phyloP scores from a whole-genome alignment of 192 early-diverging fungal genomes.

The Geosiphon pyriformis region DNA sequence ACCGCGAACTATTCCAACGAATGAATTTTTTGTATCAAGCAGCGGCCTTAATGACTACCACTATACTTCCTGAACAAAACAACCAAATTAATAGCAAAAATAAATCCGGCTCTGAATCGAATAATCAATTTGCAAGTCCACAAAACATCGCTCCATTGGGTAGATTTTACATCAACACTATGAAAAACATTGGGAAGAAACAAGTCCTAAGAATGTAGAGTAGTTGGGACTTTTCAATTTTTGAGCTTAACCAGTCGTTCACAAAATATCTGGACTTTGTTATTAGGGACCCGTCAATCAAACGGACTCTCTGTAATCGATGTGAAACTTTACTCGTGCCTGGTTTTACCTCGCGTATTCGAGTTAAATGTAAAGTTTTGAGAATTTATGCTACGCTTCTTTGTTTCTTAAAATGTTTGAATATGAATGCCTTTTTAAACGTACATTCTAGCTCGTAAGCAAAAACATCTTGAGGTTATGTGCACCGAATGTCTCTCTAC shows the following conservation, averaged over 20 bases:
- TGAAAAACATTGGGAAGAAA: slow-evolving; percentile 23
- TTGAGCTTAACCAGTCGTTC: neutral
- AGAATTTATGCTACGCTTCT: neutral
- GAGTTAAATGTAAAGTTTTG: slow-evolving; percentile 27
- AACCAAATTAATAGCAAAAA: neutral
- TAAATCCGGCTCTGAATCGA: neutral
- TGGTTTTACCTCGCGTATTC: slow-evolving; percentile 11
- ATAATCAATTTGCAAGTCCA: slow-evolving; percentile 4
- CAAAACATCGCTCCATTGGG: slow-evolving; percentile 2
- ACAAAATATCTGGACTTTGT: too few species aligned
- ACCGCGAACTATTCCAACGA: slow-evolving; percentile 53
- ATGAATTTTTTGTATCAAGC: slow-evolving; percentile 67
- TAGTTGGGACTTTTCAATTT: neutral
- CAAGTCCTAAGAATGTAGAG: slow-evolving; percentile 19
- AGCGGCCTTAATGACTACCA: slow-evolving; percentile 49
- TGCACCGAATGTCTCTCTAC: slow-evolving; percentile 6
- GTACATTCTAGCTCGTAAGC: neutral
- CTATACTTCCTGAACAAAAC: slow-evolving; percentile 14
- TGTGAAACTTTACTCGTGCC: slow-evolving; percentile 23
- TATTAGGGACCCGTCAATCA: slow-evolving; percentile 20
- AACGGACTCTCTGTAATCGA: slow-evolving; percentile 14
- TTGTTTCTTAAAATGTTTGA: neutral
- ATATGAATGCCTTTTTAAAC: neutral
- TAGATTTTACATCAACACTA: slow-evolving; percentile 20
- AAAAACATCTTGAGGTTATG: slow-evolving; percentile 3